Evolutionary conservation across 805 yeast species (phyloP), one percentile per base, ranked within the genome.

Genomic region (Candida xiaguanensis): DNA sequence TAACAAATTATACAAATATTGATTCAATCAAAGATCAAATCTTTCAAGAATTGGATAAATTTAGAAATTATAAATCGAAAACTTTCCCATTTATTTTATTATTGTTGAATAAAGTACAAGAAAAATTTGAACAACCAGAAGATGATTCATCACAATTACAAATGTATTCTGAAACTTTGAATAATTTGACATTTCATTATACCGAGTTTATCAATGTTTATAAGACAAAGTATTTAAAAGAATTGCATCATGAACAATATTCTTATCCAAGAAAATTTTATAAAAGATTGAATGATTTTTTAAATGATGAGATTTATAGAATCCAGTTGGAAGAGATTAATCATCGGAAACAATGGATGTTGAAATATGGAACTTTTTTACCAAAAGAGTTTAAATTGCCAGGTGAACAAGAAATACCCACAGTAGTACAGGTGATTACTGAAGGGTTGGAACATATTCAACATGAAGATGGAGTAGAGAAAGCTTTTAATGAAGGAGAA

Each of bases 351-450:
- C 48, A 46, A 20, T 68, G 74, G 74, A 45, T 65, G 14, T 50
- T 50, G 8, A 57, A 59, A 32, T 67, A 65, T 41, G 73, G 72
- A 8, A 62, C 59, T 29, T 68, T 58, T 39, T 65, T 68, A 11
- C 74, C 74, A 4, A 57, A 53, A 37, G 67, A 63, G 35, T 64
- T 68, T 44, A 47, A 43, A 32, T 49, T 68, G 1, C 72, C 72
- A 1, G 72, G 70, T 1, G 69, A 62, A 20, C 34, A 38, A 20
- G 52, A 49, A 30, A 63, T 62, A 44, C 74, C 74, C 1, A 44
- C 53, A 5, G 60, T 68, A 16, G 63, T 63, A 38, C 71, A 67
- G 51, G 65, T 68, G 5, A 47, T 65, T 13, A 68, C 73, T 16
- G 72, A 68, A 35, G 72, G 73, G 2, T 43, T 68, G 31, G 70